Base-by-base conservation (phyloP, 495 filamentous ascomycete genomes). In the Talaromyces borbonicus region DNA sequence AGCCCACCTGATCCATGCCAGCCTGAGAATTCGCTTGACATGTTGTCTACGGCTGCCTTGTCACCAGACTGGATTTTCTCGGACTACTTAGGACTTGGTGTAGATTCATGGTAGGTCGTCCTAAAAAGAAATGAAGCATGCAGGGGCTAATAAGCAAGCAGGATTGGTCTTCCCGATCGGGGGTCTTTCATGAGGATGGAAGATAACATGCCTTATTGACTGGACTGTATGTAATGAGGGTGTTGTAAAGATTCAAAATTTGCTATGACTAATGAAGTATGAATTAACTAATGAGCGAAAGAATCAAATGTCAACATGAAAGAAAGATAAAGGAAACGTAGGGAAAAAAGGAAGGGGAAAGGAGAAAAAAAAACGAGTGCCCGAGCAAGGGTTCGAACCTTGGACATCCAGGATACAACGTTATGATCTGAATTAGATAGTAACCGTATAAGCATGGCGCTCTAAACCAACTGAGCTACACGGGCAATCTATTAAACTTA, bases 101-200 rank as follows among this genome's bases (percentile, higher is more conserved):
- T 46, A n/a, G 43, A 46, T 35, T 46, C 43, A n/a, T 46, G 43
- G 43, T 46, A 18, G 2, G 43, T 33, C 16, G 0, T 46, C 5
- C 5, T 33, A 14, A 15, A n/a, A n/a, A n/a, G n/a, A n/a, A n/a
- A 6, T 27, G 1, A 4, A 24, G 7, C 31, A 14, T 36, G 12
- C 6, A 8, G 22, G 12, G 16, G 14, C 38, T 41, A 32, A 43
- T 16, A 22, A 8, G 20, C 23, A 20, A 19, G 44, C 19, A 40
- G 38, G 46, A 49, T 43, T 27, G 47, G 47, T 16, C 39, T 49
- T 32, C 47, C 47, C 12, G 47, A 49, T 49, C 43, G 43, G 6
- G 43, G 43, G 0, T 46, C 43, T 46, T 46, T 46, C 16, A 46
- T 32, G 29, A 46, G 43, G 24, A 31, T 46, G 29, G 43, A 46